These are phyloP conservation scores for Phialocephala sp. DNA, from an alignment of 2,329 filamentous ascomycete species.

Conservation along the genomic window DNA sequence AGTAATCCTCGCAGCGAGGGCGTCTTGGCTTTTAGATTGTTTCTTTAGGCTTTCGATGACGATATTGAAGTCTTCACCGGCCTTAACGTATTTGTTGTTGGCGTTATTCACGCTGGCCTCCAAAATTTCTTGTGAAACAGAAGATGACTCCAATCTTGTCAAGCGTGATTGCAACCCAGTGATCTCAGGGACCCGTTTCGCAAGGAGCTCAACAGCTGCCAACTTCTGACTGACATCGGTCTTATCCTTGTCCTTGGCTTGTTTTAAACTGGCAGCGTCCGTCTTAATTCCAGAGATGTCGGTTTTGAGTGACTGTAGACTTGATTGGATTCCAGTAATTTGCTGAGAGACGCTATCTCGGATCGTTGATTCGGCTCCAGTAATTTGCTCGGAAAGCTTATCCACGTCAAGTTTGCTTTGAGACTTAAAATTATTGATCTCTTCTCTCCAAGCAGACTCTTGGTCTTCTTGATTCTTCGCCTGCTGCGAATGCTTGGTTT, in stretches of 20 bases:
- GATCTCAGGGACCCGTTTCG: neutral
- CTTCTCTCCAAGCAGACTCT: neutral
- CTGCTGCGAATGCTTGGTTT: neutral
- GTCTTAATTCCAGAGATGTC: constrained; percentile 2
- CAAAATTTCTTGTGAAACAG: neutral
- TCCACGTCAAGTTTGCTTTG: neutral
- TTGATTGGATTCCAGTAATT: neutral
- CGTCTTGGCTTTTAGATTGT: neutral
- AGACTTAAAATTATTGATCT: neutral
- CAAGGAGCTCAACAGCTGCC: neutral
- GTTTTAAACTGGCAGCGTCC: neutral
- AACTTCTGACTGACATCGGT: neutral
- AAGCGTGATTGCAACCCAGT: neutral
- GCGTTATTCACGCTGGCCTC: neutral
- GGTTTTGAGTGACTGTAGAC: neutral
- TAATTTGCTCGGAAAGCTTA: neutral
- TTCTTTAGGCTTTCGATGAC: neutral
- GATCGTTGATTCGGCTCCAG: neutral
- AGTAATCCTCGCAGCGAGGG: neutral
- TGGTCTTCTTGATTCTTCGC: neutral
- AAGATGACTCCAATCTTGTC: neutral
- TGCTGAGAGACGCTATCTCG: neutral
- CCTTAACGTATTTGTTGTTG: neutral
- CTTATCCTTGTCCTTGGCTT: neutral
- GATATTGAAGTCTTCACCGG: neutral